These are phyloP conservation scores for Podaxis rugospora DNA, from an alignment of 768 basidiomycete genomes.

Conservation along the genomic window DNA sequence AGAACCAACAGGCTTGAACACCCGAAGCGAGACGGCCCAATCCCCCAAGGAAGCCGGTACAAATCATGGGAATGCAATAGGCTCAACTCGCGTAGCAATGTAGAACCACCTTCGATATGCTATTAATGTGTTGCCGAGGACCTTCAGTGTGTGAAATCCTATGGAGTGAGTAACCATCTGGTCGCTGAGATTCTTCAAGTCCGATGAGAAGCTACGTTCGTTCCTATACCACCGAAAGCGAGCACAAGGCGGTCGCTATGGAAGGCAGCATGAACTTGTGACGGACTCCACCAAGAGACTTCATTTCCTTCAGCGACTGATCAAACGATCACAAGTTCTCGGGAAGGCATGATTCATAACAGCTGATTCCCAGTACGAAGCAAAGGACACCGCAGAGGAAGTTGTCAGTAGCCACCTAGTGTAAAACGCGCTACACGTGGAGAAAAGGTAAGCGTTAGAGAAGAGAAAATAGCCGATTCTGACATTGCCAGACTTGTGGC, in stretches of 20 bases:
- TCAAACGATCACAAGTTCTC: neutral
- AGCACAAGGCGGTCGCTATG: constrained; percentile 2
- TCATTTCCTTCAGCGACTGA: neutral
- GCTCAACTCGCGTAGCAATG: neutral
- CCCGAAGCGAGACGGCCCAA: no score
- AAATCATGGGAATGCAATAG: neutral
- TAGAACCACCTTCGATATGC: neutral
- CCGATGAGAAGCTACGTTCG: neutral
- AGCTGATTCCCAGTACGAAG: neutral
- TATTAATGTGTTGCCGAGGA: neutral
- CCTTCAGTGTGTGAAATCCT: neutral
- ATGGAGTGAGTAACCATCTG: neutral
- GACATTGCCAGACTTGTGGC: no score
- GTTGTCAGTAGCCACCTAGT: neutral
- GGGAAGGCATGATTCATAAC: neutral
- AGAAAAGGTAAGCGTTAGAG: neutral
- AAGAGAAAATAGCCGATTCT: neutral
- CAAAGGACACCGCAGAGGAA: neutral
- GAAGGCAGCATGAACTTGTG: neutral
- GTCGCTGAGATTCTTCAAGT: neutral
- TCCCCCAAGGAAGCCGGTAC: neutral
- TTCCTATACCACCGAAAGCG: neutral
- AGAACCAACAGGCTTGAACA: neutral
- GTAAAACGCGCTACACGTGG: neutral
- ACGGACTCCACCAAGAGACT: neutral